phyloP scores from a whole-genome alignment of 2,329 filamentous ascomycete genomes.

The Diplodia mutila region DNA sequence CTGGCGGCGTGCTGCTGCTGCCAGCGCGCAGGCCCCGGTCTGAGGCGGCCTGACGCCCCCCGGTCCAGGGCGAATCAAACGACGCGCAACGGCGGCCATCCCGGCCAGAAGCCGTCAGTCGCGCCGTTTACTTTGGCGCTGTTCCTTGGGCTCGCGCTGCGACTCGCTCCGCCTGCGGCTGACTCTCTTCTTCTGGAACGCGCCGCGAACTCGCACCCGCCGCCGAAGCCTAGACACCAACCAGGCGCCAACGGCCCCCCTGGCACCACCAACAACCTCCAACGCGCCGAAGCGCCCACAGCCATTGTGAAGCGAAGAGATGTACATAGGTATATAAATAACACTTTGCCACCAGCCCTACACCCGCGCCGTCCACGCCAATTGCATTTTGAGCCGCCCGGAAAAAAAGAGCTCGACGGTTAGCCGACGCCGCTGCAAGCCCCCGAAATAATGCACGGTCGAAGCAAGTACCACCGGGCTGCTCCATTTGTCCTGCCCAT shows the following conservation, averaged over 20 bases:
- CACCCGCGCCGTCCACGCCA: background rate
- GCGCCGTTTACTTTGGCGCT: conserved; percentile 18
- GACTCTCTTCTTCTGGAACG: conserved; percentile 23
- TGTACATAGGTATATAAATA: background rate
- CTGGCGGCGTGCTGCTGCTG: background rate
- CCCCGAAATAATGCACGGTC: conserved; percentile 24
- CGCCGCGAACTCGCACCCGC: background rate
- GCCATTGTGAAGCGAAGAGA: background rate
- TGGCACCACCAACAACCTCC: background rate
- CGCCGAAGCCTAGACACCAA: conserved; percentile 1
- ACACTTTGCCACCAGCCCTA: background rate
- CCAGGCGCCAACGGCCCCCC: conserved; percentile 9
- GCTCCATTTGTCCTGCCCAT: conserved; percentile 19
- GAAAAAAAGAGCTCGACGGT: conserved; percentile 5
- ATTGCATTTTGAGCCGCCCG: background rate
- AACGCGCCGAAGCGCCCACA: background rate
- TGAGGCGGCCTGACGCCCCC: conserved; percentile 13
- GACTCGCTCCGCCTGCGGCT: conserved; percentile 12
- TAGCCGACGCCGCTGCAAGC: conserved; percentile 19
- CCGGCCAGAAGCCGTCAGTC: background rate
- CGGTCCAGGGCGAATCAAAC: conserved; percentile 16
- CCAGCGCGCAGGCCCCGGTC: background rate
- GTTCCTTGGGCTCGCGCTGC: conserved; percentile 1
- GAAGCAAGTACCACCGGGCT: conserved; percentile 20
- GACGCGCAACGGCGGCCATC: conserved; percentile 20